Base-by-base conservation (phyloP, 192 early-diverging fungal species). In the Entomortierella lignicola region DNA sequence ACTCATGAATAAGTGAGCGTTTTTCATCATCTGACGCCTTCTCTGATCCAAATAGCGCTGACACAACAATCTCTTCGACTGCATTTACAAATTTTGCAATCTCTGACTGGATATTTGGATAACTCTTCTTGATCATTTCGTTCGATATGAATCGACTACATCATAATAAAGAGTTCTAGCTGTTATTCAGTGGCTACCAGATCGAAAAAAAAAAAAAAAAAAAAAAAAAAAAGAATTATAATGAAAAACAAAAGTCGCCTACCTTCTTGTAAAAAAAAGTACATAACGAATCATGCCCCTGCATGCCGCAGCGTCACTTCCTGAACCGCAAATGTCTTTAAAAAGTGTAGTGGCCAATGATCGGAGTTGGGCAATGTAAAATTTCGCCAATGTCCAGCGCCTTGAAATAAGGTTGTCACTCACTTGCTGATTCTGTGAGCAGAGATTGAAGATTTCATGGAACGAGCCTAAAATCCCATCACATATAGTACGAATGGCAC, bases 241-340 rank as follows among this genome's bases (percentile, higher is more conserved):
- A 39, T 53, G 8, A 0, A 15, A n/a, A 13, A 26, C 17, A 60
- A 29, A 0, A 34, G 3, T 6, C 2, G 11, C 50, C 34, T 31
- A 79, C 75, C 75, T 55, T 61, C 75, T 55, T 21, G 63, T 47
- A 34, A 59, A 79, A 43, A 70, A 65, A n/a, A 79, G 31, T 18
- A 74, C 47, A 37, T 61, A 61, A 18, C 72, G 56, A 12, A 74
- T 1, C 2, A 55, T 26, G 23, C 60, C 56, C 32, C 67, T 50
- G 25, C 75, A 68, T 7, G 56, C 47, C 2, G 10, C 3, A 8
- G 61, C 17, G 17, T 70, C 75, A 11, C 52, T 55, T 2, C 51
- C 42, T 18, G 34, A 27, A 2, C 43, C 50, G 39, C 57, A 55
- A 8, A 74, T 66, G 30, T 56, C 51, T 13, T 55, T 74, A 42